phyloP scores from a whole-genome alignment of 257 asterid genomes.

The Penstemon newberryi region DNA sequence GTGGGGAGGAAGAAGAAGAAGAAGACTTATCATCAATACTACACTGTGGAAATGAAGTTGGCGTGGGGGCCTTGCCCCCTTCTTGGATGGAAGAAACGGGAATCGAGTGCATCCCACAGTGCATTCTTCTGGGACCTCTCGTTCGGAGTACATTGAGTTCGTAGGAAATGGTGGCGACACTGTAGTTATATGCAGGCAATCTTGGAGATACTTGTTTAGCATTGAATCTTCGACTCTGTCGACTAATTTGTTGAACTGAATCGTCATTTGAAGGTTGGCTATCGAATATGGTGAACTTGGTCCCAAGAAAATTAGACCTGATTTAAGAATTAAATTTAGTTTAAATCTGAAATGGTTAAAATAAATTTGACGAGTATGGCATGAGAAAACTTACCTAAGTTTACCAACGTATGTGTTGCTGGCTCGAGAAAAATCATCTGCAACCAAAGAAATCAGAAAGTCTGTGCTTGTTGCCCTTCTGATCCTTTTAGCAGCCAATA shows the following conservation, averaged over 20 bases:
- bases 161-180: slow-evolving; percentile 58
- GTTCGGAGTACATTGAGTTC: slow-evolving; percentile 91
- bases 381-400: slow-evolving; percentile 49
- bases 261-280: slow-evolving; percentile 68
- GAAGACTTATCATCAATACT: slow-evolving; percentile 39
- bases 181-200: slow-evolving; percentile 70
- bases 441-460: slow-evolving; percentile 77
- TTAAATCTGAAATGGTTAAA: slow-evolving; percentile 6
- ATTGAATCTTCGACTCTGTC: slow-evolving; percentile 65
- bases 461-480: slow-evolving; percentile 87
- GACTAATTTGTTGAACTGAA: slow-evolving; percentile 40
- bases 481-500: slow-evolving; percentile 75
- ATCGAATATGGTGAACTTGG: slow-evolving; percentile 82
- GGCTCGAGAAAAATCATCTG: slow-evolving; percentile 84
- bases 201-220: slow-evolving; percentile 78
- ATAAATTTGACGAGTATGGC: neutral
- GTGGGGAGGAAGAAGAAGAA: slow-evolving; percentile 25
- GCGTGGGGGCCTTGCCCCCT: slow-evolving; percentile 91
- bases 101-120: slow-evolving; percentile 66
- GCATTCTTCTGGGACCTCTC: slow-evolving; percentile 94
- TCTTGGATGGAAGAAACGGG: slow-evolving; percentile 76
- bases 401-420: slow-evolving; percentile 89
- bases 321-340: slow-evolving; percentile 22
- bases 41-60: slow-evolving; percentile 51
- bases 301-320: slow-evolving; percentile 93